A percentile compares a stretch with the other conserved stretches of the same genome.
phyloP scores from a whole-genome alignment of 768 basidiomycete species.

The Pleurotus platypus region DNA sequence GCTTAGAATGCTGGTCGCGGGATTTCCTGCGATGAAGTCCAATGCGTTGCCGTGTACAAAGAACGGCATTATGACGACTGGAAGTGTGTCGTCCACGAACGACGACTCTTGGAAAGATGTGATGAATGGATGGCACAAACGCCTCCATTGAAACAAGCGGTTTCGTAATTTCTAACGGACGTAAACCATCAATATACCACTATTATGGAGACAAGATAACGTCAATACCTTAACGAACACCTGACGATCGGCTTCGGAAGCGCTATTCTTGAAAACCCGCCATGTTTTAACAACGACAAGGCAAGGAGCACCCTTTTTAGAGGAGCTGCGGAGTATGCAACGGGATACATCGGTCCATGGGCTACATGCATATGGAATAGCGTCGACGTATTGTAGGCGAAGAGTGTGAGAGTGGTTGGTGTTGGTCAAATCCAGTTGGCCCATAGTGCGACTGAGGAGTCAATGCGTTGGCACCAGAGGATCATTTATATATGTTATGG shows the following conservation, averaged over 20 bases:
- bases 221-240: neutral
- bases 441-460: too few relatives aligned
- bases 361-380: slow-evolving; percentile 1
- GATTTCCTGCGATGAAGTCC: neutral
- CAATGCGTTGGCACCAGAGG: too few relatives aligned
- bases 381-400: neutral
- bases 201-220: neutral
- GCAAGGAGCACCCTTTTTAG: neutral
- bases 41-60: neutral
- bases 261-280: neutral
- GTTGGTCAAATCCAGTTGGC: too few relatives aligned
- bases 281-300: neutral
- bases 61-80: neutral
- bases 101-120: neutral
- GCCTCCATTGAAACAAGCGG: neutral
- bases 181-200: neutral
- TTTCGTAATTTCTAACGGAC: neutral
- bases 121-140: neutral
- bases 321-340: neutral
- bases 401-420: too few relatives aligned
- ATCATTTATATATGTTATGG: too few relatives aligned
- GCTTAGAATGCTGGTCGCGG: neutral
- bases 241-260: neutral
- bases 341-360: neutral
- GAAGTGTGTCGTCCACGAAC: neutral